Evolutionary conservation across 2,329 filamentous ascomycete genomes (phyloP), one percentile per base, ranked within the genome.

Genomic region (Raffaelea ambrosiae): DNA sequence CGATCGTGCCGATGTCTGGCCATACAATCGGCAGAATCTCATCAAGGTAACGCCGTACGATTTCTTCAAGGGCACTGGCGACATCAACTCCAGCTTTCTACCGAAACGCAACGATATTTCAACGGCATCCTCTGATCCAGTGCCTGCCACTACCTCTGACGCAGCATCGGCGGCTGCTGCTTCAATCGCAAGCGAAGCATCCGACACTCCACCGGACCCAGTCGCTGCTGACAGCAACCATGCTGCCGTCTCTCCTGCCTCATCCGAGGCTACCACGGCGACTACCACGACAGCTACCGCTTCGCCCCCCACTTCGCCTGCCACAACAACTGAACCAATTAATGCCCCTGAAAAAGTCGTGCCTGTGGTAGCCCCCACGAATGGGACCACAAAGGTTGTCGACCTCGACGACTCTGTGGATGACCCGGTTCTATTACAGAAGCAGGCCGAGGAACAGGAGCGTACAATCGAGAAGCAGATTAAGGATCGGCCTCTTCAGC

Each of bases 61-160:
- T 63, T 98, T 98, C 67, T 98, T 97, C 69, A 88, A 94, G 49
- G 93, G 93, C 16, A 95, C 96, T 53, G 93, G 93, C 53, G 93
- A 98, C 65, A 98, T 98, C 72, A 98, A 98, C 69, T 94, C 91
- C 13, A 95, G 88, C 61, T 98, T 97, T 61, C 66, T 98, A 46
- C 93, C 93, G 0, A 95, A 95, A 64, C 81, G 76, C 50, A 66
- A 77, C 56, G 73, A 83, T 58, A 64, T 77, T 22, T 52, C 76
- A 7, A 64, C 69, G 0, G 47, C 48, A 39, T 18, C 49, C 8
- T 16, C 41, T 13, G 23, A 43, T 21, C 23, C 23, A 4, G 20
- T n/a, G 9, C 9, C 23, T 3, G 23, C 39, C 20, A 10, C 50
- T 20, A 40, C 48, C 8, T 16, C 44, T 35, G 20, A 33, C 21